Base-by-base conservation (phyloP, 805 yeast species). In the Starmerella lactis-condensi region DNA sequence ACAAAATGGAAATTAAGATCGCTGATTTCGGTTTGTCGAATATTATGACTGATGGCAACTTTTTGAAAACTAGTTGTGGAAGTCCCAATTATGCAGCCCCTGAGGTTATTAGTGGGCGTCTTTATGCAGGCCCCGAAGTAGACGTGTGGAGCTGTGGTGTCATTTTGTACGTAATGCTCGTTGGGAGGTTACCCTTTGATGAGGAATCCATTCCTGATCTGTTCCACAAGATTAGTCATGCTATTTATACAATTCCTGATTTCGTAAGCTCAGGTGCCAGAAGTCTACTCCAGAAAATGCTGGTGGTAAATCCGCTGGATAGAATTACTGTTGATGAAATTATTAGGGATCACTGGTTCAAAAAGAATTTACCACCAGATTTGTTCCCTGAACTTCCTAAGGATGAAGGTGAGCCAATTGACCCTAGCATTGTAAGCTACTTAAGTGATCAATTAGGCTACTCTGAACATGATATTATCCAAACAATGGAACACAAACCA, bases 91-190 rank as follows among this genome's bases (percentile, higher is more conserved):
- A 83, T 53, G 95, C 96, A 5, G 95, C 96, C 1, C 96, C 96
- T 1, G 96, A 83, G 55, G 95, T 83, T 18, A 83, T 83, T 35
- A 71, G 83, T 38, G 95, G 95, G 22, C 81, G 85, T 51, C 62
- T 85, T 32, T 85, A 83, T 46, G 96, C 95, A 2, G 96, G 96
- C 7, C 95, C 96, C 3, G 95, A 85, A 55, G 95, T 85, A 29
- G 96, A 83, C 53, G 94, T 83, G 33, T 83, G 96, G 96, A 76
- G 92, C 0, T 77, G 93, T 49, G 96, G 96, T 46, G 95, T 85
- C 24, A 82, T 85, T 29, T 60, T 83, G 33, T 85, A 83, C 45
- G 96, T 83, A 32, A 83, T 83, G 95, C 62, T 85, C 31, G 83
- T 94, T 55, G 94, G 96, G 24, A 64, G 95, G 45, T 64, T 83